phyloP scores from a whole-genome alignment of 805 yeast genomes.

The Saccharomycodes ludwigii region DNA sequence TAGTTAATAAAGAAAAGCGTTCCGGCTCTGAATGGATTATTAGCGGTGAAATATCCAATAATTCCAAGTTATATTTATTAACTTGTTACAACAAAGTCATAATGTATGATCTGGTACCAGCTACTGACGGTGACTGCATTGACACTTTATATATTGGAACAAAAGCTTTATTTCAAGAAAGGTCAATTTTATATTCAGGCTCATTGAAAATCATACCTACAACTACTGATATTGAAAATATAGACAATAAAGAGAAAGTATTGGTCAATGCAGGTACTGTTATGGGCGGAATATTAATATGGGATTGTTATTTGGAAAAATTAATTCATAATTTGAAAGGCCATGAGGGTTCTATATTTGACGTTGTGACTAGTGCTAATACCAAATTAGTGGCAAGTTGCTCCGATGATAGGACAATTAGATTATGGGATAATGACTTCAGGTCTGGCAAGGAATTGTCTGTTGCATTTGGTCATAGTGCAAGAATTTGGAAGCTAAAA shows the following conservation, averaged over 20 bases:
- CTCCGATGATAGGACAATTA: slow-evolving; percentile 88
- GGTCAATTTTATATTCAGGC: slow-evolving; percentile 83
- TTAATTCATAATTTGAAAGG: slow-evolving; percentile 47
- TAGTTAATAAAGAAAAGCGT: too few species aligned
- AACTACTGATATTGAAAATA: too few species aligned
- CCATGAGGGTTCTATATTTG: slow-evolving; percentile 90
- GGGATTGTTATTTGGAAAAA: slow-evolving; percentile 42
- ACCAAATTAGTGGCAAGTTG: slow-evolving; percentile 60
- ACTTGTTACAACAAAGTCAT: slow-evolving; percentile 65
- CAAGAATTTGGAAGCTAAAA: slow-evolving; percentile 79
- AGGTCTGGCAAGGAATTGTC: slow-evolving; percentile 51
- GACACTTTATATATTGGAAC: slow-evolving; percentile 15
- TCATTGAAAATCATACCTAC: slow-evolving; percentile 43
- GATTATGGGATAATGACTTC: slow-evolving; percentile 53
- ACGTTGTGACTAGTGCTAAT: slow-evolving; percentile 47
- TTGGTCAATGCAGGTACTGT: slow-evolving; percentile 85
- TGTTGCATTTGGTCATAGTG: slow-evolving; percentile 93
- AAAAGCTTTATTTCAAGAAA: slow-evolving; percentile 43
- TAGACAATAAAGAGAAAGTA: slow-evolving; percentile 26
- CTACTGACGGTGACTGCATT: too few species aligned
- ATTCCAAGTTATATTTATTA: slow-evolving; percentile 35
- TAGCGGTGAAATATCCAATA: slow-evolving; percentile 38
- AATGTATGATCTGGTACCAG: slow-evolving; percentile 18
- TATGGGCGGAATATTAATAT: slow-evolving; percentile 71
- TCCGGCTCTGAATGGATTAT: slow-evolving; percentile 95